A percentile compares a stretch with the other conserved stretches of the same genome.
phyloP scores from a whole-genome alignment of 345 rosid genomes.

The Odontarrhena argentea region DNA sequence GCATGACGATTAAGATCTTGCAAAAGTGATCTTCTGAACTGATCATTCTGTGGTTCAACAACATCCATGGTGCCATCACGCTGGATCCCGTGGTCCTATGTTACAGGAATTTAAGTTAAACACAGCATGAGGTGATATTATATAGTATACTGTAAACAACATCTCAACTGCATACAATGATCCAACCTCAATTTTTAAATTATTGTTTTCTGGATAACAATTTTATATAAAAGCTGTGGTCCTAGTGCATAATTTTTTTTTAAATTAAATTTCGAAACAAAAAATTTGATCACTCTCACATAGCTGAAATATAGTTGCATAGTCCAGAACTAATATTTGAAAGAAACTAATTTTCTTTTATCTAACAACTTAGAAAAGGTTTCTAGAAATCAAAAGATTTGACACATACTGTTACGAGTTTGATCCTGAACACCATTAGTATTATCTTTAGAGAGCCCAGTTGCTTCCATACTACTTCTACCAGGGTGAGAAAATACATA shows the following conservation, averaged over 20 bases:
- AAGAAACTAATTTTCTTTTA: slow-evolving; percentile 2
- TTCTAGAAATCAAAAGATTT: slow-evolving; percentile 5
- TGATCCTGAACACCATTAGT: slow-evolving; percentile 5
- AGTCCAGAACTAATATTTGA: not conserved
- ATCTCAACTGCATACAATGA: slow-evolving; percentile 6
- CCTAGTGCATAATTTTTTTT: too few species aligned
- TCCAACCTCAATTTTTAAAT: not conserved
- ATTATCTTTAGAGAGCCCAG: not conserved
- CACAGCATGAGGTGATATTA: not conserved
- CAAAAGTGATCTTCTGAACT: slow-evolving; percentile 64
- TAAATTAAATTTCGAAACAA: not conserved
- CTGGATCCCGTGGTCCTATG: slow-evolving; percentile 79
- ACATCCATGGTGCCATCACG: slow-evolving; percentile 67
- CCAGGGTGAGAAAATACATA: not conserved
- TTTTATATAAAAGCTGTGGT: not conserved
- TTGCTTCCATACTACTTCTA: slow-evolving; percentile 10
- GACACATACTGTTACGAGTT: slow-evolving; percentile 10
- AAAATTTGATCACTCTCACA: not conserved
- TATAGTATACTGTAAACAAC: not conserved
- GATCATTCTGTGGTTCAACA: slow-evolving; percentile 56
- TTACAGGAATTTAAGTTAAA: slow-evolving; percentile 19
- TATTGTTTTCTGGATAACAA: not conserved
- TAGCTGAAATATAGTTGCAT: slow-evolving; percentile 1
- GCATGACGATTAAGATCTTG: slow-evolving; percentile 90
- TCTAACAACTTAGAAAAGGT: not conserved